A percentile compares a stretch with the other conserved stretches of the same genome.
Evolutionary conservation across 345 rosid genomes (phyloP).

Genomic region (Hypericum androsaemum): DNA sequence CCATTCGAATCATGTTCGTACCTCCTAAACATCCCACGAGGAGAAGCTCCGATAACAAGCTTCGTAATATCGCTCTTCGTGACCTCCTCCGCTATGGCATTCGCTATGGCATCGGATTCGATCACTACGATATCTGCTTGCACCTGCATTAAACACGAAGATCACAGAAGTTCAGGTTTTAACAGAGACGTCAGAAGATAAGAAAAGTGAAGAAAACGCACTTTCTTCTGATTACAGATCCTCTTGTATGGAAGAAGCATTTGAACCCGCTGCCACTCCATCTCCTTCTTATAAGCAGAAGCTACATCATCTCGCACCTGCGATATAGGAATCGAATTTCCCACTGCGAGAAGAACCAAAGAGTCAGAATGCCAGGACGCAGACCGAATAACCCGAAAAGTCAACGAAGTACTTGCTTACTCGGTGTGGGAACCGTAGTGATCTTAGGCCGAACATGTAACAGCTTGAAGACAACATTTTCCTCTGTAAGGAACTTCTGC

Average conservation of each 20-base stretch:
- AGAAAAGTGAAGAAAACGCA: conserved; percentile 5
- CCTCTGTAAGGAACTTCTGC: conserved; percentile 48
- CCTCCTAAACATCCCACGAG: conserved; percentile 57
- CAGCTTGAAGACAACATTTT: conserved; percentile 43
- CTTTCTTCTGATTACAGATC: conserved; percentile 59
- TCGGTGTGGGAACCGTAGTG: conserved; percentile 63
- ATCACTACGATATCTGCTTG: conserved; percentile 41
- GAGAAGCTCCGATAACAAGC: conserved; percentile 77
- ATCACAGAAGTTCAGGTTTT: conserved; percentile 10
- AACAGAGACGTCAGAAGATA: not conserved
- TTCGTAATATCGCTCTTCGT: conserved; percentile 32
- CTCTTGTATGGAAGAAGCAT: conserved; percentile 57
- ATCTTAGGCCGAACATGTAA: conserved; percentile 57
- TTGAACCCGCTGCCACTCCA: conserved; percentile 46
- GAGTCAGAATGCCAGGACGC: conserved; percentile 7
- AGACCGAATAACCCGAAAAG: not conserved
- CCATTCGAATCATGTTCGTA: conserved; percentile 12
- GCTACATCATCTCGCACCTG: conserved; percentile 71
- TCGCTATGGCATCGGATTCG: conserved; percentile 60
- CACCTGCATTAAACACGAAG: conserved; percentile 30
- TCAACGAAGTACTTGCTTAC: conserved; percentile 46
- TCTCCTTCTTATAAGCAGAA: conserved; percentile 65
- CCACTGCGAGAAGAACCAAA: conserved; percentile 35
- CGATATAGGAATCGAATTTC: conserved; percentile 54
- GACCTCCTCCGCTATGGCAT: conserved; percentile 64